Evolutionary conservation across 73 alveolate genomes (phyloP), one percentile per base, ranked within the genome.

Genomic region (Paramecium octaurelia): DNA sequence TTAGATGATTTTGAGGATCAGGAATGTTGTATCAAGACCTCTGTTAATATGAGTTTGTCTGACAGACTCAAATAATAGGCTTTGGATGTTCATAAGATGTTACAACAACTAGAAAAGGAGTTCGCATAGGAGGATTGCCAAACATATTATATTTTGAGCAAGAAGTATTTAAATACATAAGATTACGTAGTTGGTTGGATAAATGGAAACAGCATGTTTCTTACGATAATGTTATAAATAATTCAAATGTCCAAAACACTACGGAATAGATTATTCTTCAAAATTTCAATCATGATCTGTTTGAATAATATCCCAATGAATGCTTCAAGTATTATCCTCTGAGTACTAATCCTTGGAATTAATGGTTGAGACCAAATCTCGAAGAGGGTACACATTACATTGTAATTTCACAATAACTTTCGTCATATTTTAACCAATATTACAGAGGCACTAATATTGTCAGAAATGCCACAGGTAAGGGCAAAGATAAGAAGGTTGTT

Each of bases 291-390:
- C 68, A 75, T 34, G 88, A 75, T 34, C 34, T 75, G 7, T 3
- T 75, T 36, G 88, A 54, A 54, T 1, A 34, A n/a, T 34, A 34
- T 31, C 31, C 38, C 21, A 44, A 75, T 31, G 68, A 36, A 36
- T 75, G 88, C 69, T 75, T 75, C 88, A 75, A 75, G 6, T 75
- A 36, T 75, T 36, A 34, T 8, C 88, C 88, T 34, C 29, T 75
- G 14, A 75, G 60, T 31, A 44, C 42, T 1, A 36, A 75, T 35
- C 88, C 88, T 75, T 75, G 88, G 88, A 75, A 75, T 36, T 6
- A 34, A 21, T 75, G 60, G 68, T 31, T 40, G 36, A 75, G 40
- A 75, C 36, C 38, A 7, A 60, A 20, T 21, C 24, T 75, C 10
- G 16, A 75, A 75, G 88, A 75, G 14, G 88, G 88, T 0, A 36